Base-by-base conservation (phyloP, 805 yeast genomes). In the Suhomyces pyralidae region DNA sequence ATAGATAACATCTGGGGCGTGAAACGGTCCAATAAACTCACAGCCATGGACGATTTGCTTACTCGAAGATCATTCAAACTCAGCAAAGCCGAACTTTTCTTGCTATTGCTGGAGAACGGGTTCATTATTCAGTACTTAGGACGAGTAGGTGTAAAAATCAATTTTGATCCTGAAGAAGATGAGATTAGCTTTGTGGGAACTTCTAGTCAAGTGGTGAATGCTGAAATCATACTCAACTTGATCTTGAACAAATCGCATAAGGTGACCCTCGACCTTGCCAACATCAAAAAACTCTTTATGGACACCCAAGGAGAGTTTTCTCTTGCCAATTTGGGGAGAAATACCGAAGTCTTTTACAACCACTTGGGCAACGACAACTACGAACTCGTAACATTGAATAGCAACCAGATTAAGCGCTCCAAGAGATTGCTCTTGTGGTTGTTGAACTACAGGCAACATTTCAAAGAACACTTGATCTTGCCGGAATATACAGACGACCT, bases 161-260 rank as follows among this genome's bases (percentile, higher is more conserved):
- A 65, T 5, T 68, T 79, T 36, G 68, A 67, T 40, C 60, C 74
- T 1, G 44, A 55, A n/a, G 51, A 56, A 22, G 63, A 61, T 5
- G 67, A 64, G 32, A 65, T 80, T 17, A 55, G 66, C 8, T 65
- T 80, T 14, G 55, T 64, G n/a, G 79, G 81, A 7, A 72, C 81
- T 0, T 67, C 63, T 5, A 56, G 62, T 19, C 81, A 80, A 36
- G 66, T 74, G 36, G 66, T 69, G 24, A 79, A 77, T 67, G 79
- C 81, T 19, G 66, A 69, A 51, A 72, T 80, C 30, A 67, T 71
- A n/a, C 60, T 79, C 45, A 62, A 62, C 38, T 58, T 65, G 2
- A 62, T 67, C 26, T 58, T 78, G 46, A 67, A 64, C 14, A 57
- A 62, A 1, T 58, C 69, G 4, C 55, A 58, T 26, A 59, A 61